These are phyloP conservation scores for Mycena amicta DNA, from an alignment of 768 basidiomycete species.

Conservation along the genomic window DNA sequence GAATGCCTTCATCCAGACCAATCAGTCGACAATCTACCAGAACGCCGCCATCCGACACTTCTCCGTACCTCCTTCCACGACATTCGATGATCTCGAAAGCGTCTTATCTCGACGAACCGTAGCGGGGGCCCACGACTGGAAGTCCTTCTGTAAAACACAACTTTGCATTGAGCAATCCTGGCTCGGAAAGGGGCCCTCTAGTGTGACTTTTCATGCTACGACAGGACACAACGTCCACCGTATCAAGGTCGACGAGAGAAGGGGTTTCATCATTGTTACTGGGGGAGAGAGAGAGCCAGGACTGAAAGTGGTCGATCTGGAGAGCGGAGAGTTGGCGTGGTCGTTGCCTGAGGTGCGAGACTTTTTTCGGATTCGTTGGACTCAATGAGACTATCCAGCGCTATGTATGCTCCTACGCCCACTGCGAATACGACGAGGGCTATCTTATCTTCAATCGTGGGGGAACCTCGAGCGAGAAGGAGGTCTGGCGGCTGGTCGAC, in stretches of 20 bases:
- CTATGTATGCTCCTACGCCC: conserved; percentile 59
- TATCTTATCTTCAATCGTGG: conserved; percentile 70
- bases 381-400: conserved; percentile 33
- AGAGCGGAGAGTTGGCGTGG: conserved; percentile 59
- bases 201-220: conserved; percentile 34
- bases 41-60: conserved; percentile 54
- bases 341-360: conserved; percentile 52
- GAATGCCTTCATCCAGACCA: conserved; percentile 46
- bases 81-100: conserved; percentile 1
- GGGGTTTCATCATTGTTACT: conserved; percentile 63
- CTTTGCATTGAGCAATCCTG: conserved; percentile 52
- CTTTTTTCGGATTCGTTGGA: not conserved
- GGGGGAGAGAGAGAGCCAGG: conserved; percentile 48
- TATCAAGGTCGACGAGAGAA: conserved; percentile 73
- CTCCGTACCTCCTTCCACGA: conserved; percentile 1
- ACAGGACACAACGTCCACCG: conserved; percentile 56
- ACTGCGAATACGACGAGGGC: conserved; percentile 74
- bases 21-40: conserved; percentile 59
- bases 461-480: conserved; percentile 52
- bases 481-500: conserved; percentile 66
- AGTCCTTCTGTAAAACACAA: conserved; percentile 40
- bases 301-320: conserved; percentile 58
- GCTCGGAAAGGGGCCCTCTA: conserved; percentile 52
- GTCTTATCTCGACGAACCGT: conserved; percentile 23
- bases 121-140: not conserved